phyloP scores from a whole-genome alignment of 2,329 filamentous ascomycete species.

The Pseudogymnoascus sp. region DNA sequence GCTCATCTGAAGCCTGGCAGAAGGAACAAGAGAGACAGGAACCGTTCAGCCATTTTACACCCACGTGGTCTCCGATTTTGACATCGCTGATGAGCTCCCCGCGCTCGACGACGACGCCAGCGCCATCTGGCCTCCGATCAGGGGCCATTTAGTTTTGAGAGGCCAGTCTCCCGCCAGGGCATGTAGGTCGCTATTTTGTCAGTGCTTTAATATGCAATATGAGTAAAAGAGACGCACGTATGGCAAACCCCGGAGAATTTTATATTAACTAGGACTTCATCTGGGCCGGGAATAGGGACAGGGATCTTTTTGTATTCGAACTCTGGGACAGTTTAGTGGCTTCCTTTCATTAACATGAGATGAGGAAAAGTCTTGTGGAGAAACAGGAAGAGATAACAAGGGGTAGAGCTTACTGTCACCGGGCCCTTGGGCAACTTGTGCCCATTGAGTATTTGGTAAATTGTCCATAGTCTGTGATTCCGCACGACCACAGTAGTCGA shows the following conservation, averaged over 20 bases:
- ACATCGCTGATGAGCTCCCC: slow-evolving; percentile 73
- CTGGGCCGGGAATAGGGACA: slow-evolving; percentile 69
- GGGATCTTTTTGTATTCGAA: slow-evolving; percentile 70
- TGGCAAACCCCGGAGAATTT: slow-evolving; percentile 84
- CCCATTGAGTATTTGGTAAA: slow-evolving; percentile 1
- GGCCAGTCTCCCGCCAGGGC: slow-evolving; percentile 90
- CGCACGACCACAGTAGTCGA: neutral
- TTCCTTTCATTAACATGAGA: neutral
- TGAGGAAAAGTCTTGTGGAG: too few relatives aligned
- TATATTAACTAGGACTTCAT: slow-evolving; percentile 83
- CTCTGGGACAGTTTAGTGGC: slow-evolving; percentile 33
- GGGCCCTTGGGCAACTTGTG: neutral
- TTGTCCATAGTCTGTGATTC: slow-evolving; percentile 5
- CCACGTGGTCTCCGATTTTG: slow-evolving; percentile 75
- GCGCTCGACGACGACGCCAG: slow-evolving; percentile 73
- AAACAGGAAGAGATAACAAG: too few relatives aligned
- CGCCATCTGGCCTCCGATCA: slow-evolving; percentile 79
- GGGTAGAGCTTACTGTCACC: neutral
- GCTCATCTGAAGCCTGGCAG: slow-evolving; percentile 75
- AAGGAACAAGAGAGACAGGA: slow-evolving; percentile 77
- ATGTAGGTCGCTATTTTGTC: slow-evolving; percentile 32
- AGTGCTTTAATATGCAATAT: neutral
- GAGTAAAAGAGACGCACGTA: slow-evolving; percentile 37
- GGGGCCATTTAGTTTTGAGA: slow-evolving; percentile 69
- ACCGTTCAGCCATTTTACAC: slow-evolving; percentile 90